Conservation (phyloP, 2,329 filamentous ascomycete genomes). For the Mycosphaerella sp. region DNA sequence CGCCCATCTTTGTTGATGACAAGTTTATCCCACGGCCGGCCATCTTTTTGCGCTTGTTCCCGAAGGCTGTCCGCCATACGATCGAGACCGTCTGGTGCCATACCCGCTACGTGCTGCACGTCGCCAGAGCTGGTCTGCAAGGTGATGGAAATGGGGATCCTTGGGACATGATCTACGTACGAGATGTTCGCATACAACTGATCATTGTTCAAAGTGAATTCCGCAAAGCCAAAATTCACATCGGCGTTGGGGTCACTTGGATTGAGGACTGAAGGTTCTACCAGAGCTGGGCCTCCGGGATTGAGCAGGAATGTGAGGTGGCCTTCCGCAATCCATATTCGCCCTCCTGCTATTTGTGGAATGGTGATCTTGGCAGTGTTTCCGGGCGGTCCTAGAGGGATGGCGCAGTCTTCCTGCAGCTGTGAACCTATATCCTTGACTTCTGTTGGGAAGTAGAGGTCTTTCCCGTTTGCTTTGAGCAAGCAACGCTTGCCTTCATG, state of each 20-base stretch:
- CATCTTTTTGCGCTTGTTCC: conserved; percentile 52
- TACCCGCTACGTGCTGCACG: conserved; percentile 51
- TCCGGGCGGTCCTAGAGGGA: conserved; percentile 32
- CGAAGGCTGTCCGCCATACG: conserved; percentile 50
- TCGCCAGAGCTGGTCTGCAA: conserved; percentile 36
- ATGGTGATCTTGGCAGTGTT: conserved; percentile 33
- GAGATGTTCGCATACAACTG: conserved; percentile 46
- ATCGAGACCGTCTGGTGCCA: conserved; percentile 53
- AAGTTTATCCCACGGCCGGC: conserved; percentile 58
- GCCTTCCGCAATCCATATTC: conserved; percentile 36
- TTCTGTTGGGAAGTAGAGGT: conserved; percentile 33
- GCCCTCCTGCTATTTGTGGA: conserved; percentile 34
- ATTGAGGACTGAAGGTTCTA: conserved; percentile 35
- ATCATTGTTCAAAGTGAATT: conserved; percentile 45
- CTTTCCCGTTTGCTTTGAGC: conserved; percentile 33
- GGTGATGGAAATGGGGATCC: conserved; percentile 39
- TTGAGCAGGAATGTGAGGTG: conserved; percentile 36
- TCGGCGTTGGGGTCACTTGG: conserved; percentile 42
- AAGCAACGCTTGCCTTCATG: conserved; percentile 31
- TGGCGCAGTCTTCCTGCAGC: conserved; percentile 35
- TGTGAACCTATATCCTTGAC: conserved; percentile 30
- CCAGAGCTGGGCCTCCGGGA: conserved; percentile 34
- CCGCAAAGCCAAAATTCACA: conserved; percentile 43
- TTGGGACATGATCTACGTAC: conserved; percentile 36
- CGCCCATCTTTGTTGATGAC: conserved; percentile 40